Base-by-base conservation (phyloP, 2,329 filamentous ascomycete species). In the Aspergillus tamarii region DNA sequence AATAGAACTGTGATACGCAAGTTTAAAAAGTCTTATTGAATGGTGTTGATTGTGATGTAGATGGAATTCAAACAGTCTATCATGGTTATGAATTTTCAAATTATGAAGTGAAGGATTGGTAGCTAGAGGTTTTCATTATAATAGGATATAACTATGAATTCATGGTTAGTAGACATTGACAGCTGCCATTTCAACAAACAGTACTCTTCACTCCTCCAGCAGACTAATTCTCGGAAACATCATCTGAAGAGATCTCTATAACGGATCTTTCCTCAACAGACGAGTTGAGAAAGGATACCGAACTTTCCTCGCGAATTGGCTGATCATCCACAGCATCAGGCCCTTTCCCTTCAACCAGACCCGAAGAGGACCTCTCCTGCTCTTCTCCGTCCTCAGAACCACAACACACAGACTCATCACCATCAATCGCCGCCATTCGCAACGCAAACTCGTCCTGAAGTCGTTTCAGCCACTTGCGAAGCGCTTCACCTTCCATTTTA, bases 381-480 rank as follows among this genome's bases (percentile, higher is more conserved):
- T 23, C 50, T 2, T 30, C 36, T 10, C 34, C 43, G 5, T 56
- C 21, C 14, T 45, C 48, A 76, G n/a, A n/a, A 52, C 36, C 55
- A 11, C 55, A 57, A 11, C 53, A 30, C 8, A 58, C 63, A 19
- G 62, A 68, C 32, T 70, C 64, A 12, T 80, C 77, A 5, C 68
- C 70, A 54, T 91, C 87, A 32, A 93, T 85, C 1, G 83, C 84
- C 26, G 87, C 84, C 91, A 96, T 94, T 9, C 86, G 82, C 5
- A 83, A 69, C 9, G 91, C 84, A 71, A 97, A 97, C 60, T 96
- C 91, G 56, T 85, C 85, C 73, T 94, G 92, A 14, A 95, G 76
- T 64, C 84, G 85, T 60, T 79, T 81, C 52, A 95, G 76, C 84
- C 91, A 93, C 52, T 80, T 81, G 23, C 82, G 79, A 34, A 97